These are phyloP conservation scores for Candida chilensis DNA, from an alignment of 805 yeast species.

Conservation along the genomic window DNA sequence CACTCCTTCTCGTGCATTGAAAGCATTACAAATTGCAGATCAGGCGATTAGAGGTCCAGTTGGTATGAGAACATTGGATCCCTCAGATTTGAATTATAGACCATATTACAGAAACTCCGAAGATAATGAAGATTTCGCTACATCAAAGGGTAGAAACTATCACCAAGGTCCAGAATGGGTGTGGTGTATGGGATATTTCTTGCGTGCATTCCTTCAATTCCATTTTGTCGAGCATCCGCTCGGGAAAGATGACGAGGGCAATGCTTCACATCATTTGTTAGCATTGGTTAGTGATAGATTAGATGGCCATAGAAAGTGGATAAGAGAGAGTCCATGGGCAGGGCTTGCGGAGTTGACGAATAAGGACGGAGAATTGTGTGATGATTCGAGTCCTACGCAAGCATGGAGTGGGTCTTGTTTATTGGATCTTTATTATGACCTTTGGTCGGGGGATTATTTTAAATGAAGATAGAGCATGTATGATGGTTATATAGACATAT, in stretches of 20 bases:
- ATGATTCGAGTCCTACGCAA: slow-evolving; percentile 90
- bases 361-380: slow-evolving; percentile 73
- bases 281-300: slow-evolving; percentile 55
- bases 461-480: too few species aligned
- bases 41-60: slow-evolving; percentile 71
- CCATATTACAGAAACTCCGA: slow-evolving; percentile 80
- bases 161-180: slow-evolving; percentile 99
- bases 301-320: slow-evolving; percentile 59
- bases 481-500: too few species aligned
- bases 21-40: slow-evolving; percentile 71
- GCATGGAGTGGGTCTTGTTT: slow-evolving; percentile 94
- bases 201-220: slow-evolving; percentile 64
- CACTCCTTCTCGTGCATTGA: slow-evolving; percentile 45
- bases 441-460: slow-evolving; percentile 20
- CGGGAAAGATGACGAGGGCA: slow-evolving; percentile 18
- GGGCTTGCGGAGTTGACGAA: slow-evolving; percentile 91
- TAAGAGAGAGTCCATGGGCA: slow-evolving; percentile 77
- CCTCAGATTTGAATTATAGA: slow-evolving; percentile 83
- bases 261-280: slow-evolving; percentile 41
- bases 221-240: slow-evolving; percentile 28
- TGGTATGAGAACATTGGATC: slow-evolving; percentile 90
- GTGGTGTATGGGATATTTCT: slow-evolving; percentile 82
- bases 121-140: slow-evolving; percentile 81
- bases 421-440: slow-evolving; percentile 68
- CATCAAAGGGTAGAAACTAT: slow-evolving; percentile 91